Base-by-base conservation (phyloP, 495 filamentous ascomycete species). In the Penicillium paxilli region DNA sequence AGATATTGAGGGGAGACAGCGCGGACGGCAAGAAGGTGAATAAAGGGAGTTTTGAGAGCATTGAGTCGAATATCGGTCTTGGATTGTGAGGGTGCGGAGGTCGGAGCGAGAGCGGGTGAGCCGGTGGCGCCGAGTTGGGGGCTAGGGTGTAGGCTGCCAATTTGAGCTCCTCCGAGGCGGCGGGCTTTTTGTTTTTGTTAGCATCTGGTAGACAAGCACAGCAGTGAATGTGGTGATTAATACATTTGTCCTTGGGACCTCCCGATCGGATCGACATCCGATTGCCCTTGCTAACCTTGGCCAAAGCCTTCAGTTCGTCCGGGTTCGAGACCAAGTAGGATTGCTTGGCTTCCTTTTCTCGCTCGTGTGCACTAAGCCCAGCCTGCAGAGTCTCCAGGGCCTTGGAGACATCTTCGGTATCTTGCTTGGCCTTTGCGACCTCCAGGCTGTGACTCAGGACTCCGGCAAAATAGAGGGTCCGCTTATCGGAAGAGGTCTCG, bases 1-100 rank as follows among this genome's bases (percentile, higher is more conserved):
- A 92, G 72, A 23, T 81, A 79, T 20, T 83, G 78, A 57, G 77
- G 75, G 8, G 83, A 77, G 26, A 82, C 77, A 7, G 85, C 81
- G 44, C 79, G 76, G 17, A 83, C 70, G 20, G 89, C 89, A 41
- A 92, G 78, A 32, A 90, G 80, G 72, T 92, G 89, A 23, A 91
- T 83, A 17, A 91, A 76, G n/a, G 86, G 80, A 21, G 68, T 66
- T 49, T 77, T 78, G 49, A 82, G 67, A 23, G 71, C 82, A 63
- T 68, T 81, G 61, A 67, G 77, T 64, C 66, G 82, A 72, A 68
- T 77, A 74, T 58, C 73, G 58, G 68, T 79, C 67, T 66, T 84
- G 50, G 63, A 80, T 59, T 83, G 80, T 9, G 78, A 79, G 14
- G 84, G 81, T 20, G 76, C 81, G 16, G 72, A 74, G 46, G 77